Conservation (phyloP, 768 basidiomycete genomes). For the Clitopilus hobsonii region DNA sequence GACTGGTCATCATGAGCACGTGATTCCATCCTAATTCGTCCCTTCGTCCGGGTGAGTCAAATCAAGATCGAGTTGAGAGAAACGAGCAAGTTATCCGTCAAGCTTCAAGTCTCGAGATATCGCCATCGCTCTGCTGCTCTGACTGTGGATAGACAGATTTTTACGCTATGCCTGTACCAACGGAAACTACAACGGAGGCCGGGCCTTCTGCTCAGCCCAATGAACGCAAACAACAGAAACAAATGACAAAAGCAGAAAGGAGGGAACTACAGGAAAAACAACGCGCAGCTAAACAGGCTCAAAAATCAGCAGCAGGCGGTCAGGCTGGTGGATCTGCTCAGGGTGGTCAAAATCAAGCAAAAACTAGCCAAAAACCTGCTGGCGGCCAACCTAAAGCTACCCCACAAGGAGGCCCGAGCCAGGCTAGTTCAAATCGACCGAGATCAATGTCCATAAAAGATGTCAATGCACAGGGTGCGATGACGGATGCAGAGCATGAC, state of each 20-base stretch:
- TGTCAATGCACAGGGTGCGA: conserved; percentile 10
- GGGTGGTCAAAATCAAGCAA: conserved; percentile 22
- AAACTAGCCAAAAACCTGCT: conserved; percentile 26
- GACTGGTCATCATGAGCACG: neutral
- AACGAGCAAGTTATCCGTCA: neutral
- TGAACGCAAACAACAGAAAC: conserved; percentile 43
- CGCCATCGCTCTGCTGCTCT: neutral
- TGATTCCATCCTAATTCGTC: neutral
- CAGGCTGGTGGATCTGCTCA: conserved; percentile 15
- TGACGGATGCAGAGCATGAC: conserved; percentile 24
- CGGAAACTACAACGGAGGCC: conserved; percentile 13
- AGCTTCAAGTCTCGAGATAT: neutral
- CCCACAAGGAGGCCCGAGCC: neutral
- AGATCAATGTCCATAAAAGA: conserved; percentile 21
- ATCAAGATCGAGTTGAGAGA: neutral
- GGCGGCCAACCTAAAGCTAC: neutral
- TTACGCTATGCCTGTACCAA: conserved; percentile 27
- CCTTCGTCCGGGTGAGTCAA: neutral
- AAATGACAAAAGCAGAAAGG: conserved; percentile 77
- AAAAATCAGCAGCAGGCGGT: conserved; percentile 25
- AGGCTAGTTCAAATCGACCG: conserved; percentile 1
- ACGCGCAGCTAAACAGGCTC: conserved; percentile 66
- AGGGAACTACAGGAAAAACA: conserved; percentile 77
- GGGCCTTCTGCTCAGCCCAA: conserved; percentile 23
- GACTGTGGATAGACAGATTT: neutral